Evolutionary conservation across 2,329 filamentous ascomycete species (phyloP).

Genomic region (Didymella arachidicola): DNA sequence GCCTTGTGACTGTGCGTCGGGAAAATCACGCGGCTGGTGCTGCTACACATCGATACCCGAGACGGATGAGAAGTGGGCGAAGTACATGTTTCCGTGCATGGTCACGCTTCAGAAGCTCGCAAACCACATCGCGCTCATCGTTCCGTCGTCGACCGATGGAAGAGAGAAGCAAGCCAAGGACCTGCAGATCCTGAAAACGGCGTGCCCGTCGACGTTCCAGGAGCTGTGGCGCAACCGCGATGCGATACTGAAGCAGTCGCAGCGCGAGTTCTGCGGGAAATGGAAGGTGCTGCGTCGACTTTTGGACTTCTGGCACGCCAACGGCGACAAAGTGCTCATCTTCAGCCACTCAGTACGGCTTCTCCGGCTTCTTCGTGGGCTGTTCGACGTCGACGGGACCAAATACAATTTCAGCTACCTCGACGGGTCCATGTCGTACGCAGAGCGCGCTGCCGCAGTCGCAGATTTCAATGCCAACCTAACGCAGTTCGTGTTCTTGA

Average conservation of each 20-base stretch:
- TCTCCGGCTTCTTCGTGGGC: conserved; percentile 79
- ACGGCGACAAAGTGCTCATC: conserved; percentile 92
- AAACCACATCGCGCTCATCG: conserved; percentile 89
- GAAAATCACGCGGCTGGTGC: conserved; percentile 81
- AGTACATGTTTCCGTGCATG: conserved; percentile 85
- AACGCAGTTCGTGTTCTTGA: conserved; percentile 90
- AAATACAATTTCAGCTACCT: conserved; percentile 91
- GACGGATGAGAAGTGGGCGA: conserved; percentile 71
- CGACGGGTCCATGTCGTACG: conserved; percentile 82
- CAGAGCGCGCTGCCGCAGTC: conserved; percentile 81
- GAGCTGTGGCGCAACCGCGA: conserved; percentile 77
- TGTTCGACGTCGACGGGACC: conserved; percentile 79
- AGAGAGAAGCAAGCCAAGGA: conserved; percentile 80
- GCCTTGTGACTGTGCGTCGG: conserved; percentile 72
- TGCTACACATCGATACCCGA: conserved; percentile 67
- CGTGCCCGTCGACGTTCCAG: conserved; percentile 78
- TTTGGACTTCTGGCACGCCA: conserved; percentile 86
- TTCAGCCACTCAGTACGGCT: conserved; percentile 93
- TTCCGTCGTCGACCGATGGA: conserved; percentile 71
- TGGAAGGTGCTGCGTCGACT: conserved; percentile 91
- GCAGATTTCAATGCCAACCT: conserved; percentile 92
- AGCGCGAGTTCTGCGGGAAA: conserved; percentile 93
- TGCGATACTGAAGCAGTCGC: conserved; percentile 79
- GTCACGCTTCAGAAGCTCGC: conserved; percentile 83
- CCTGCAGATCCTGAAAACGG: conserved; percentile 74